Conservation (phyloP, 768 basidiomycete species). For the Pleurotus platypus region DNA sequence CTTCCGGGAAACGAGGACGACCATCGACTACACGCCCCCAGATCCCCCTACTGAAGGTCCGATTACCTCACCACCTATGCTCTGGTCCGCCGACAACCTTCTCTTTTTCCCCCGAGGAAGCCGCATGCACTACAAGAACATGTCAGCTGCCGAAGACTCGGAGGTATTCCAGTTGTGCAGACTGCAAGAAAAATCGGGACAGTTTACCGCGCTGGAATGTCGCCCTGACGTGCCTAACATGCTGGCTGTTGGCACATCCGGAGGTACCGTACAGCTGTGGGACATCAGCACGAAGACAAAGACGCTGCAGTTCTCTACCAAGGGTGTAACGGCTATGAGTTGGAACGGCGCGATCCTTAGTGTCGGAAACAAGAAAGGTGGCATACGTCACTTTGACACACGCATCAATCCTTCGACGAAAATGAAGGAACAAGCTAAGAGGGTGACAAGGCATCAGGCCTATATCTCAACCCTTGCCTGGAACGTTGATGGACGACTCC, state of each 20-base stretch:
- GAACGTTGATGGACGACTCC: constrained; percentile 60
- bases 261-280: constrained; percentile 71
- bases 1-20: constrained; percentile 18
- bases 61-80: constrained; percentile 24
- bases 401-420: constrained; percentile 41
- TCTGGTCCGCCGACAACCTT: constrained; percentile 40
- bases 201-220: constrained; percentile 39
- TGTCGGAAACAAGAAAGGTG: constrained; percentile 63
- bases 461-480: constrained; percentile 65
- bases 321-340: constrained; percentile 57
- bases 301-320: constrained; percentile 50
- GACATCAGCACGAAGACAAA: constrained; percentile 57
- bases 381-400: constrained; percentile 73
- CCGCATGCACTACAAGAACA: constrained; percentile 49
- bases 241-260: constrained; percentile 60
- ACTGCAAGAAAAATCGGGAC: constrained; percentile 41
- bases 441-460: constrained; percentile 65
- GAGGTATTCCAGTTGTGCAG: constrained; percentile 46
- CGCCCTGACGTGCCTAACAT: constrained; percentile 32
- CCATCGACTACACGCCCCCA: constrained; percentile 24
- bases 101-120: constrained; percentile 52
- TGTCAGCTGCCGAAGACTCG: constrained; percentile 32
- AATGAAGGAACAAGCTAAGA: constrained; percentile 61
- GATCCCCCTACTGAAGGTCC: constrained; percentile 12
- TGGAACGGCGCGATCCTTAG: constrained; percentile 69